These are phyloP conservation scores for Crataegus laevigata DNA, from an alignment of 306 rosid species.

Conservation along the genomic window DNA sequence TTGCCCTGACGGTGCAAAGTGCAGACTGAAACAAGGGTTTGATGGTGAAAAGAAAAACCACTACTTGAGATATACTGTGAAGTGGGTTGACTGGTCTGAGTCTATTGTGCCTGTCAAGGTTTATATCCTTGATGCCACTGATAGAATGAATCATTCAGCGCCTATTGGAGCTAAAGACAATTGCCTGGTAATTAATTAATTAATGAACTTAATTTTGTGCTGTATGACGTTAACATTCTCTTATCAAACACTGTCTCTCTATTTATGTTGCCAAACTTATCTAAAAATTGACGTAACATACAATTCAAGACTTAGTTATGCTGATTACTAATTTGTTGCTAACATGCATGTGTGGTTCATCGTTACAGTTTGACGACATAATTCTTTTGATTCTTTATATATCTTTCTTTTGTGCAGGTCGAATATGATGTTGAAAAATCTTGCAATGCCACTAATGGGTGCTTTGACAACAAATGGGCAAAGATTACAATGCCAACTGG, in stretches of 20 bases:
- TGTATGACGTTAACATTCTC: background rate
- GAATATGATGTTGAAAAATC: slow-evolving; percentile 54
- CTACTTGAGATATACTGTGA: slow-evolving; percentile 54
- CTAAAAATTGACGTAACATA: no score
- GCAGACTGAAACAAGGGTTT: slow-evolving; percentile 43
- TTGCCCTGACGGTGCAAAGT: slow-evolving; percentile 47
- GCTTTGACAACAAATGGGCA: slow-evolving; percentile 29
- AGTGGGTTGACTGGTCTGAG: slow-evolving; percentile 71
- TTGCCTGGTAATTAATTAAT: slow-evolving; percentile 31
- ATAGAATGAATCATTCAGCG: slow-evolving; percentile 21
- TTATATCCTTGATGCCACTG: slow-evolving; percentile 62
- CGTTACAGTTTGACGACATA: background rate
- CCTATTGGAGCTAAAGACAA: slow-evolving; percentile 22
- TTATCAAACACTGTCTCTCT: no score
- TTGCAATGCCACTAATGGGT: slow-evolving; percentile 23
- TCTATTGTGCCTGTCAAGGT: slow-evolving; percentile 53
- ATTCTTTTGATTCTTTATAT: background rate
- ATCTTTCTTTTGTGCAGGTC: slow-evolving; percentile 23
- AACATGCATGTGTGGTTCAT: background rate
- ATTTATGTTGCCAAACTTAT: no score
- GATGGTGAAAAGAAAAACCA: slow-evolving; percentile 40
- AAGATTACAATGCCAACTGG: slow-evolving; percentile 29
- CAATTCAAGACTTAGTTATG: background rate
- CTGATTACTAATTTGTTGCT: background rate
- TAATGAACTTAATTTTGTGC: background rate